Percentiles rank a stretch among this genome's conserved stretches.
Conservation (phyloP, 371 early-diverging fungal species). For the Mucor ambiguus region DNA sequence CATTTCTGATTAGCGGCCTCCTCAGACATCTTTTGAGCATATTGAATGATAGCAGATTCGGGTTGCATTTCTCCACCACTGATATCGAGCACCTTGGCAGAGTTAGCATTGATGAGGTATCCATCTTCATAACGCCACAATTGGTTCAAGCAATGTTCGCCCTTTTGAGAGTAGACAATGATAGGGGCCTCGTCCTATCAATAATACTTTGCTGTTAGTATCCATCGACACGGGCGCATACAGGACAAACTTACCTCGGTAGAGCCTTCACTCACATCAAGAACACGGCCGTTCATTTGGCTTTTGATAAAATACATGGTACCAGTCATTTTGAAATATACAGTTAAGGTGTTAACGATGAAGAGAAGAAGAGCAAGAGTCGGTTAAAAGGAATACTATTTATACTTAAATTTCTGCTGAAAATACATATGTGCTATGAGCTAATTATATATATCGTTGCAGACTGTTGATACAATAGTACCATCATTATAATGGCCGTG, state of each 20-base stretch:
- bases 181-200: constrained; percentile 27
- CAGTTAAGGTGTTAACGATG: neutral
- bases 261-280: constrained; percentile 35
- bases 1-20: constrained; percentile 42
- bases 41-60: constrained; percentile 35
- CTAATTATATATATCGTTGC: neutral
- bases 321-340: neutral
- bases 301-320: constrained; percentile 26
- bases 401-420: neutral
- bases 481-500: neutral
- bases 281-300: constrained; percentile 34
- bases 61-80: constrained; percentile 34
- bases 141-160: constrained; percentile 26
- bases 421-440: neutral
- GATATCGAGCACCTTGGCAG: constrained; percentile 38
- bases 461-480: neutral
- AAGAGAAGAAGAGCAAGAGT: neutral
- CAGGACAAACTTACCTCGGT: constrained; percentile 20
- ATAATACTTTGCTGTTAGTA: neutral
- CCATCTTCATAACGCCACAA: constrained; percentile 39
- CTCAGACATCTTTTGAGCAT: constrained; percentile 28
- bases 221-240: neutral
- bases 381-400: neutral
- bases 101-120: constrained; percentile 34
- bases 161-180: constrained; percentile 34